phyloP scores from a whole-genome alignment of 1,284 basidiomycete species.

The Cutaneotrichosporon cyanovorans region DNA sequence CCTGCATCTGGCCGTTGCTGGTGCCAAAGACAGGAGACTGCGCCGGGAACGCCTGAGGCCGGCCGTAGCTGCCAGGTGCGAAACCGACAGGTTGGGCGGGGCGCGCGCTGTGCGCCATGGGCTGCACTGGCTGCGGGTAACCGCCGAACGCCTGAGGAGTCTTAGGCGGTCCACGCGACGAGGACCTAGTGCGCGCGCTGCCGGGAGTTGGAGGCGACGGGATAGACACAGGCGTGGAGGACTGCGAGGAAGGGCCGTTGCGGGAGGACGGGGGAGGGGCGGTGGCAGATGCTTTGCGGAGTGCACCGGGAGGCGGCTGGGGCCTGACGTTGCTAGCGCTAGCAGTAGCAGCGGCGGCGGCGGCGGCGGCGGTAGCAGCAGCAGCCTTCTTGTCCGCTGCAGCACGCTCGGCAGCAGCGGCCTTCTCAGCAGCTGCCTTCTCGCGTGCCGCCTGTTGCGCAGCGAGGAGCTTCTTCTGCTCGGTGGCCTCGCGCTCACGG shows the following conservation, averaged over 20 bases:
- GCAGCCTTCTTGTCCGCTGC: slow-evolving; percentile 26
- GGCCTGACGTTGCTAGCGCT: too few species aligned
- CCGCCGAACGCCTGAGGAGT: slow-evolving; percentile 26
- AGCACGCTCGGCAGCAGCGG: slow-evolving; percentile 27
- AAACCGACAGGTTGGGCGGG: slow-evolving; percentile 18
- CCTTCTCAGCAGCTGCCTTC: slow-evolving; percentile 31
- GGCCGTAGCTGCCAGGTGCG: slow-evolving; percentile 11
- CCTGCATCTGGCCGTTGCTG: slow-evolving; percentile 20
- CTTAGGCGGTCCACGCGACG: slow-evolving; percentile 23
- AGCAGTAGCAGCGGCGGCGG: slow-evolving; percentile 8
- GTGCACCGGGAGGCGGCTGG: slow-evolving; percentile 8
- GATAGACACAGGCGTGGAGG: slow-evolving; percentile 59
- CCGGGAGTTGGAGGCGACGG: slow-evolving; percentile 81
- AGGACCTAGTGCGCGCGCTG: neutral
- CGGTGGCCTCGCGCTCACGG: slow-evolving; percentile 35
- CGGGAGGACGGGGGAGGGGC: slow-evolving; percentile 13
- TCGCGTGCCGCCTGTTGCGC: slow-evolving; percentile 38
- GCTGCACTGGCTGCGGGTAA: slow-evolving; percentile 10
- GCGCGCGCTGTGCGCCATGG: slow-evolving; percentile 10
- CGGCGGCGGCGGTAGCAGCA: slow-evolving; percentile 12
- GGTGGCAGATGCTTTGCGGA: slow-evolving; percentile 7
- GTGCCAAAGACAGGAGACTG: slow-evolving; percentile 27
- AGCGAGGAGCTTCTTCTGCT: slow-evolving; percentile 35
- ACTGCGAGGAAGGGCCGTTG: slow-evolving; percentile 24
- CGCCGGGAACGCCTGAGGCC: slow-evolving; percentile 9